Conservation (phyloP, 73 alveolate genomes). For the Stentor roeselii region DNA sequence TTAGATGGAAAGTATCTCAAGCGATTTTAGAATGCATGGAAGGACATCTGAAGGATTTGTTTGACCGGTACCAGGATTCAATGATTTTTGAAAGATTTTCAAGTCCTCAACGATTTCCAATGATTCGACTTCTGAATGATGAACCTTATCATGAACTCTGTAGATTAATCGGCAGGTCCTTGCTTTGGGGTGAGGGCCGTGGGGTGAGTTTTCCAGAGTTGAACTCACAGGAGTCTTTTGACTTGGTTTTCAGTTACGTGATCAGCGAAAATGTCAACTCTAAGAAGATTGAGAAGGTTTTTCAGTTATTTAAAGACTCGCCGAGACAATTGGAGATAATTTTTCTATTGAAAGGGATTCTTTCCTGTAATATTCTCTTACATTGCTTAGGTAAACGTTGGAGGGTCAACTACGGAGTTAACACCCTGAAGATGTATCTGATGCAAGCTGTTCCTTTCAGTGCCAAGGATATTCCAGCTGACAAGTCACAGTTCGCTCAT, state of each 20-base stretch:
- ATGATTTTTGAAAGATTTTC: too few species aligned
- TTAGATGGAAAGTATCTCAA: not conserved
- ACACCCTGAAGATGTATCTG: not conserved
- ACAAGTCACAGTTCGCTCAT: slow-evolving; percentile 20
- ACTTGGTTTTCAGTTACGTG: too few species aligned
- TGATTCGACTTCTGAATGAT: not conserved
- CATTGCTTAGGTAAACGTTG: not conserved
- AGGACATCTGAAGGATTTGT: too few species aligned
- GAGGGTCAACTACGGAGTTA: not conserved
- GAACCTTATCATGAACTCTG: not conserved
- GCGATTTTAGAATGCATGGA: not conserved
- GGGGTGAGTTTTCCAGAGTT: too few species aligned
- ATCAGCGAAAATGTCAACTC: too few species aligned
- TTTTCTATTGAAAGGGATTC: not conserved
- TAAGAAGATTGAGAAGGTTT: too few species aligned
- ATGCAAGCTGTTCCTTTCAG: slow-evolving; percentile 20
- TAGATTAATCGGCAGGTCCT: not conserved
- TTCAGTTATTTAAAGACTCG: too few species aligned
- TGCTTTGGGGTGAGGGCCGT: too few species aligned
- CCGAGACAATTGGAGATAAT: too few species aligned
- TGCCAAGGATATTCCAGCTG: slow-evolving; percentile 31
- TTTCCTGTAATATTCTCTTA: not conserved
- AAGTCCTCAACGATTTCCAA: not conserved
- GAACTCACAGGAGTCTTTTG: too few species aligned
- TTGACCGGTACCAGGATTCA: not conserved